Base-by-base conservation (phyloP, 2,329 filamentous ascomycete species). In the Thermothelomyces thermophilus region DNA sequence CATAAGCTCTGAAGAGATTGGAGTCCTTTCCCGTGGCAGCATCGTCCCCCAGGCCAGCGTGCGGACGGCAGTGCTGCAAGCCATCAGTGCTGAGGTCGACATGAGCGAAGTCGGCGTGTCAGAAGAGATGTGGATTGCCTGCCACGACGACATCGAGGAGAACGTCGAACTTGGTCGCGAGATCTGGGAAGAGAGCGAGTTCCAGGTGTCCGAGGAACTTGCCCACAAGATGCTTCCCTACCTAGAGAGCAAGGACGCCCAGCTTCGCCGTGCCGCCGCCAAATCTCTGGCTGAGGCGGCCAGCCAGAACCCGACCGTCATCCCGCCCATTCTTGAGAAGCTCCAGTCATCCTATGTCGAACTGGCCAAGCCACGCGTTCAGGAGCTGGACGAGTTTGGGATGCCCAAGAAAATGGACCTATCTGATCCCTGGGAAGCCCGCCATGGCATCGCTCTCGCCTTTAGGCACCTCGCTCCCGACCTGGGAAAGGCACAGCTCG, bases 171-270 rank as follows among this genome's bases (percentile, higher is more conserved):
- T 95, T 46, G 91, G 87, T 6, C 79, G 76, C 45, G 87, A 91
- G 11, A 95, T 98, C 31, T 98, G 93, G 93, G 89, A 95, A 62
- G 93, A 96, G 62, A 95, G 91, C 63, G 85, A 81, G 7, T 85
- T 97, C 53, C 71, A 84, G 52, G 70, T 91, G 11, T 77, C 80
- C 1, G 71, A 79, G 17, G 75, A 84, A 6, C 78, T 87, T 8
- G 81, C 87, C 7, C 66, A 74, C 50, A 79, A 76, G 58, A 83
- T 90, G 62, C 70, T 95, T 42, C 82, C 83, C 0, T 97, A 95
- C 63, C 72, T 97, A 10, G 80, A 88, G 58, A 87, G 82, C 58
- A 79, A 82, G 57, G 91, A 97, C 60, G 77, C 77, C 17, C 89
- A 94, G 62, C 80, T 97, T 22, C 82, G 93, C 47, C 80, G 87